Percentiles rank a stretch among this genome's conserved stretches.
These are phyloP conservation scores for Exophiala sp. DNA, from an alignment of 2,329 filamentous ascomycete genomes.

Conservation along the genomic window DNA sequence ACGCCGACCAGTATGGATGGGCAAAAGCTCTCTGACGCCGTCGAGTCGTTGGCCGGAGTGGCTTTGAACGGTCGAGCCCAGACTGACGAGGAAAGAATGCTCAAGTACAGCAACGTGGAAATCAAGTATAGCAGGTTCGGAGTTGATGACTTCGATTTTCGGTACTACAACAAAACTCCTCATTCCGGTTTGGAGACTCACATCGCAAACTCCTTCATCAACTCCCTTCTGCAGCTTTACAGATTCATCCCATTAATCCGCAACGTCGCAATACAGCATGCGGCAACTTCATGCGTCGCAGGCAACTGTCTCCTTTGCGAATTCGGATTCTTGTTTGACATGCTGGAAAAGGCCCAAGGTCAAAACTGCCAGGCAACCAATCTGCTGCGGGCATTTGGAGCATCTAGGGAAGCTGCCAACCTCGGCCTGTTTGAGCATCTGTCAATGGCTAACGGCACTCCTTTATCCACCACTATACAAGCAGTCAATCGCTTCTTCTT, in stretches of 20 bases:
- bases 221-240: constrained; percentile 84
- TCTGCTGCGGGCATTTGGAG: constrained; percentile 82
- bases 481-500: constrained; percentile 80
- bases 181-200: constrained; percentile 95
- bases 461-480: constrained; percentile 79
- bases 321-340: constrained; percentile 92
- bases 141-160: constrained; percentile 98
- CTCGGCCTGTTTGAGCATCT: constrained; percentile 84
- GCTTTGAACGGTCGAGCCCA: constrained; percentile 61
- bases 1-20: constrained; percentile 40
- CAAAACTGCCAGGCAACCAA: constrained; percentile 97
- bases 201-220: constrained; percentile 94
- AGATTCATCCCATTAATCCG: constrained; percentile 85
- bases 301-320: constrained; percentile 89
- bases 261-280: constrained; percentile 84
- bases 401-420: constrained; percentile 71
- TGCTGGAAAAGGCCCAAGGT: constrained; percentile 93
- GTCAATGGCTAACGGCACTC: constrained; percentile 57
- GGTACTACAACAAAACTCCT: constrained; percentile 91
- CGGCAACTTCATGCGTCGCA: constrained; percentile 76
- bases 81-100: constrained; percentile 74
- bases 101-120: constrained; percentile 89
- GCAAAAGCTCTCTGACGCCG: constrained; percentile 51
- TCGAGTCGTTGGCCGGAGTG: constrained; percentile 63
- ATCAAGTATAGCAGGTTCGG: constrained; percentile 99